phyloP scores from a whole-genome alignment of 1,284 basidiomycete species.

The Trichosporon faecale region DNA sequence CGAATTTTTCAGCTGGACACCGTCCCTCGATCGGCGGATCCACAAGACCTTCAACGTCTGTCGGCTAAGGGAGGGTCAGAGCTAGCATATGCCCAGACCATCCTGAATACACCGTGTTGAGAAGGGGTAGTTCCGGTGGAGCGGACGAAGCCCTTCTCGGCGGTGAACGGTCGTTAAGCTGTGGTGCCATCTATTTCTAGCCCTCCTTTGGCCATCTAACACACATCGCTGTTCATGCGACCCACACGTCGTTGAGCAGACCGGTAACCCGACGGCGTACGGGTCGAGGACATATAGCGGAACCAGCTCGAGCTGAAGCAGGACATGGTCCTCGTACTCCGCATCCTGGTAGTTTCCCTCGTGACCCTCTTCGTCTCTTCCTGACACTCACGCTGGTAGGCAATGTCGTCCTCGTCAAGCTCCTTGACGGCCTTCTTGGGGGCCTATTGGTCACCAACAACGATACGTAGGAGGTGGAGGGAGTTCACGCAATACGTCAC shows the following conservation, averaged over 20 bases:
- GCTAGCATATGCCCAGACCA: not conserved
- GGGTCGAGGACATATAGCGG: too few relatives aligned
- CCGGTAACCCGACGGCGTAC: too few relatives aligned
- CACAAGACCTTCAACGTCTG: too few relatives aligned
- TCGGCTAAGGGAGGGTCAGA: too few relatives aligned
- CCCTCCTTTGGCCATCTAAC: too few relatives aligned
- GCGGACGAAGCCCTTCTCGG: not conserved
- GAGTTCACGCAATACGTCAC: not conserved
- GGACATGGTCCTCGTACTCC: too few relatives aligned
- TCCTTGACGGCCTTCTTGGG: slow-evolving; percentile 29
- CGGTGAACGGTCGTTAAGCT: not conserved
- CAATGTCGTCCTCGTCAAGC: slow-evolving; percentile 43
- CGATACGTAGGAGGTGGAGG: not conserved
- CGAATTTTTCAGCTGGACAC: too few relatives aligned
- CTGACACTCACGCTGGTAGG: slow-evolving; percentile 27
- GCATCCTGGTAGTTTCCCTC: too few relatives aligned
- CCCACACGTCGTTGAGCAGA: too few relatives aligned
- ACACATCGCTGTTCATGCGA: too few relatives aligned
- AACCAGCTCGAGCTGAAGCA: too few relatives aligned
- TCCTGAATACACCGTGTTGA: not conserved
- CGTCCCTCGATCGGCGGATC: not conserved
- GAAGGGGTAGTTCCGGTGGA: not conserved
- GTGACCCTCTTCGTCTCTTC: not conserved
- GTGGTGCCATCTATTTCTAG: too few relatives aligned
- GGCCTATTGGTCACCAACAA: slow-evolving; percentile 8